Base-by-base conservation (phyloP, 1,284 basidiomycete genomes). In the Trametes sp. region DNA sequence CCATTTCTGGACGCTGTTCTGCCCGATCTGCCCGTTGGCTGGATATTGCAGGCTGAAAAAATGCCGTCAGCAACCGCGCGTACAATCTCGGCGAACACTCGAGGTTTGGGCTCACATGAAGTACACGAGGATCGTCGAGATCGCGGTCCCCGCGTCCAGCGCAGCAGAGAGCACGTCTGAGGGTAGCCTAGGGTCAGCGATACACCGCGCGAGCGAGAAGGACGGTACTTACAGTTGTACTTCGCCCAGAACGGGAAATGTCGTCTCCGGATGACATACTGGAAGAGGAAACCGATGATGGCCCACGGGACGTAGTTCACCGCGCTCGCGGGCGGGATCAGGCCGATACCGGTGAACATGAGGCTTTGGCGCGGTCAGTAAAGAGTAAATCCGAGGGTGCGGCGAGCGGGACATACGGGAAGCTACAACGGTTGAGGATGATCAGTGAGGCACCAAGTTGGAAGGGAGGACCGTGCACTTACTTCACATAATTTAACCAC, bases 151-250 rank as follows among this genome's bases (percentile, higher is more conserved):
- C 6, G 78, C 77, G 63, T 84, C 83, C 21, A 84, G 72, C 11
- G 82, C 82, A n/a, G 82, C 84, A 3, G 84, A 84, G 6, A 84
- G 74, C 29, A 84, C 81, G 60, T 84, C 83, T 79, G 46, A 8
- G 19, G 29, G 16, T 13, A 19, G 14, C 36, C 6, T 28, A 33
- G 41, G 5, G 41, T 55, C 19, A 63, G 24, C 8, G 24, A 28
- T 28, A 14, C 11, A 26, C 6, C 5, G 49, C 11, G 21, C 21
- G 8, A 8, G 33, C 13, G 24, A 33, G 48, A 42, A n/a, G 16
- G 13, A 19, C 4, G 10, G 11, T 14, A 68, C 75, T 45, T 53
- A 75, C 77, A 84, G 69, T 84, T 84, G 72, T 83, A 84, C 68
- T 79, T 76, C 11, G 78, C 78, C 79, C 80, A 81, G 72, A 77